Evolutionary conservation across 1,284 basidiomycete genomes (phyloP), one percentile per base, ranked within the genome.

Genomic region (Meira nashicola): DNA sequence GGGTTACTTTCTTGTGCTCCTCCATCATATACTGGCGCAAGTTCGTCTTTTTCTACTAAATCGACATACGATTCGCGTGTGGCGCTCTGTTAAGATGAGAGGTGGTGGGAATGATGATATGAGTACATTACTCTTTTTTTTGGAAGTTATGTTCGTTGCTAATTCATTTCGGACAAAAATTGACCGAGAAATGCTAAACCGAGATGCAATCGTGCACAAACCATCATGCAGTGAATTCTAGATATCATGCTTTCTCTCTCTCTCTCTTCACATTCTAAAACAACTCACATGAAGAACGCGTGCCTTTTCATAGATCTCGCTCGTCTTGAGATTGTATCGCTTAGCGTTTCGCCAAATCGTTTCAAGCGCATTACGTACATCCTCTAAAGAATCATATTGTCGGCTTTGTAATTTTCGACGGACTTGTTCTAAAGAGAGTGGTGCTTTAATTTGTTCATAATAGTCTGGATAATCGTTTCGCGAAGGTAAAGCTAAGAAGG

Each of bases 311-410:
- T 86, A 93, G 56, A 95, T 91, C 58, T 83, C 83, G 77, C 90
- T 93, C 28, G 87, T 89, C 76, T 87, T 87, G 78, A 86, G 83
- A 78, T 96, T 96, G 80, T 92, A 96, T 66, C 83, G 82, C 80
- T 90, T 90, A 19, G 92, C 92, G 77, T 96, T 96, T 71, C 83
- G 84, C 79, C 92, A 94, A 79, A 91, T 90, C 39, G 87, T 82
- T 68, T 92, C 89, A 52, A 92, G 86, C 73, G 93, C 92, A 54
- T 84, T 82, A 70, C 84, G 87, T 73, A 92, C 86, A 33, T 84
- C 85, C 51, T 88, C 84, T 43, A 90, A 82, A 7, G 85, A 83
- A 14, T 82, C 71, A 76, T 94, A 96, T 39, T 74, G 76, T 58
- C 83, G 80, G 48, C 81, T 80, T 52, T 89, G 84, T 54, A 94